Evolutionary conservation across 139 green algal species (phyloP), one percentile per base, ranked within the genome.

Genomic region (Chlamydomonas schloesseri): DNA sequence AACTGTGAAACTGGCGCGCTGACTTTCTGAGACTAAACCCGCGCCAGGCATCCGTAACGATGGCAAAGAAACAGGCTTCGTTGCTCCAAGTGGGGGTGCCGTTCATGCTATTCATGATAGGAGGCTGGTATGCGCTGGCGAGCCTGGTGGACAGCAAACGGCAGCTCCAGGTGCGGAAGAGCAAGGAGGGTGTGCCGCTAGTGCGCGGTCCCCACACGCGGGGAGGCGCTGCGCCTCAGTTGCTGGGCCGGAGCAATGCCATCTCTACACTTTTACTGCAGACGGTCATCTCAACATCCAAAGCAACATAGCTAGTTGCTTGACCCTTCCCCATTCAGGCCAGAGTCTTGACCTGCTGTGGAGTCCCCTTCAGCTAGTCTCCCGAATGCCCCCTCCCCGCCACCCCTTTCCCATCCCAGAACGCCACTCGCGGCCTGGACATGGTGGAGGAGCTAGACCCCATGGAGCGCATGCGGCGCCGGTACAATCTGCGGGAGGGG

Each of bases 381-480:
- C n/a, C n/a, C n/a, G n/a, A n/a, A n/a, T n/a, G n/a, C n/a, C n/a
- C n/a, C n/a, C 42, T 5, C 42, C 42, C 42, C 6, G 42, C 42
- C 42, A 5, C 8, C 42, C 42, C 42, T 5, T 50, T 13, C 42
- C 42, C 42, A 5, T 50, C 42, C 9, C 87, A 91, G 88, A 53
- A 26, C 31, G 84, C 80, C 2, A 88, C 73, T 11, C 79, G 65
- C 20, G 88, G 88, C 20, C 53, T 92, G 46, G 88, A 92, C 36
- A 26, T 62, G 23, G 80, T 92, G 11, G 88, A 92, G 74, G 88
- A 92, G 80, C 65, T 89, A 68, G 88, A 92, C n/a, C 88, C 88
- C 28, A 58, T 92, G 28, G 88, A 92, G 80, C 84, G 81, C 67
- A 92, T 92, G 88, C 72, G 84, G 15, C 67, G 50, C 24, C 65